Evolutionary conservation across 495 filamentous ascomycete genomes (phyloP).

Genomic region (Chaetomium cochliodes): DNA sequence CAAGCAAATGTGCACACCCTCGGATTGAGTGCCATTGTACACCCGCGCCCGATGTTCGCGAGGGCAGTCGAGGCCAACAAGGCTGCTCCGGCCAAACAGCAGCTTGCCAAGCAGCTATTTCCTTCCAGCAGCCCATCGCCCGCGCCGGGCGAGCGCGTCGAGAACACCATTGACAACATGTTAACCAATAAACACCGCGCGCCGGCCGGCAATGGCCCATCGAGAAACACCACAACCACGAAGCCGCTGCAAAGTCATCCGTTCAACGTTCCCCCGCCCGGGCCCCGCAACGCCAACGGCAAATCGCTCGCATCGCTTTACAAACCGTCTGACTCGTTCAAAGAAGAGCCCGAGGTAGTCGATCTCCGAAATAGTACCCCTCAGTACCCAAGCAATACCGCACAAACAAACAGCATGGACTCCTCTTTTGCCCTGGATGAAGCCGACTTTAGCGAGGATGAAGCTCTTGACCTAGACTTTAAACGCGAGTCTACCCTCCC

Average conservation of each 20-base stretch:
- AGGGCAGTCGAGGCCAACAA: constrained; percentile 24
- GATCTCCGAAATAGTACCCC: constrained; percentile 26
- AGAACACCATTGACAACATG: constrained; percentile 37
- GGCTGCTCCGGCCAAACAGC: constrained; percentile 24
- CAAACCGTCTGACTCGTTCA: constrained; percentile 45
- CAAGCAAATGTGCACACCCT: constrained; percentile 13
- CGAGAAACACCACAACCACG: constrained; percentile 8
- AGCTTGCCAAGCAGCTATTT: constrained; percentile 48
- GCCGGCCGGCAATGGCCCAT: not conserved
- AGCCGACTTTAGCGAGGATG: constrained; percentile 69
- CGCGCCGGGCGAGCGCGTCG: constrained; percentile 13
- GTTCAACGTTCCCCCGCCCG: constrained; percentile 16
- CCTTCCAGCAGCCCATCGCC: constrained; percentile 48
- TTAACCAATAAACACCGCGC: constrained; percentile 24
- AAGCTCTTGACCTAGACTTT: constrained; percentile 62
- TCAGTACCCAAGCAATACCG: not conserved
- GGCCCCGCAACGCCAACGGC: constrained; percentile 12
- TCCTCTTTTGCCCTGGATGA: constrained; percentile 53
- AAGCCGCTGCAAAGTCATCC: constrained; percentile 23
- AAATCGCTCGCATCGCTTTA: constrained; percentile 42
- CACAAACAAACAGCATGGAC: constrained; percentile 4
- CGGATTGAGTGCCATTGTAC: constrained; percentile 8
- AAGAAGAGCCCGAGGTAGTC: constrained; percentile 34
- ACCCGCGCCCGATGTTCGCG: constrained; percentile 27
- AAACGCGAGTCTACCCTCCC: constrained; percentile 49